Conservation (phyloP, 208 protist species). For the Leishmania turanica region DNA sequence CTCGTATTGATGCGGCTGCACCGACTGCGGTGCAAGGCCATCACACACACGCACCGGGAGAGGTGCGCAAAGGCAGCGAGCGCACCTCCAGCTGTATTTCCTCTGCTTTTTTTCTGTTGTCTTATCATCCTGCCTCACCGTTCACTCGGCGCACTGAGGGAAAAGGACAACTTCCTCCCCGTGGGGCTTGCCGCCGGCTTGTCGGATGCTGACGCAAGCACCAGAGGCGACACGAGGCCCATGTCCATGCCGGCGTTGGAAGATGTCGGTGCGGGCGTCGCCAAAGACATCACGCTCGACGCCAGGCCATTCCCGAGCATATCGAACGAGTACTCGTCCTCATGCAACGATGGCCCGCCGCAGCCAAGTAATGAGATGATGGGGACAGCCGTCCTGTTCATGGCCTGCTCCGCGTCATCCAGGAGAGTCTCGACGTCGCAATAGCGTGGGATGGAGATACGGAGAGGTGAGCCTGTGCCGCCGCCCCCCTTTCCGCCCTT, state of each 20-base stretch:
- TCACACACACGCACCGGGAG: neutral
- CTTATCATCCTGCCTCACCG: neutral
- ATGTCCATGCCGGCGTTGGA: slow-evolving; percentile 3
- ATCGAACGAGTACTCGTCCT: neutral
- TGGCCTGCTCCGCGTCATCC: slow-evolving; percentile 22
- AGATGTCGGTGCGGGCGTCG: slow-evolving; percentile 3
- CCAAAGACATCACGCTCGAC: slow-evolving; percentile 24
- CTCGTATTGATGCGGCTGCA: neutral
- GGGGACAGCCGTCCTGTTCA: slow-evolving; percentile 11
- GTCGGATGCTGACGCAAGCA: neutral
- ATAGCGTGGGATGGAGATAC: slow-evolving; percentile 20
- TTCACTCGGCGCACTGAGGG: neutral
- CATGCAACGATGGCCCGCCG: neutral
- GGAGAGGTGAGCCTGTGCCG: neutral
- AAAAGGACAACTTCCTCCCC: slow-evolving; percentile 5
- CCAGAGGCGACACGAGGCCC: slow-evolving; percentile 2
- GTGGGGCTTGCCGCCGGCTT: neutral
- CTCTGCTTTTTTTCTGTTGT: neutral
- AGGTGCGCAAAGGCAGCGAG: neutral
- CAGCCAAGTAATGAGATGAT: slow-evolving; percentile 24
- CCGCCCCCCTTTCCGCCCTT: neutral
- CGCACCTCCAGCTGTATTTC: neutral
- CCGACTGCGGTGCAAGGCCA: neutral
- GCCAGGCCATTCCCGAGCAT: neutral
- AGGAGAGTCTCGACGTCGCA: slow-evolving; percentile 26